Evolutionary conservation across 345 rosid genomes (phyloP).

Genomic region (Toxicodendron radicans): DNA sequence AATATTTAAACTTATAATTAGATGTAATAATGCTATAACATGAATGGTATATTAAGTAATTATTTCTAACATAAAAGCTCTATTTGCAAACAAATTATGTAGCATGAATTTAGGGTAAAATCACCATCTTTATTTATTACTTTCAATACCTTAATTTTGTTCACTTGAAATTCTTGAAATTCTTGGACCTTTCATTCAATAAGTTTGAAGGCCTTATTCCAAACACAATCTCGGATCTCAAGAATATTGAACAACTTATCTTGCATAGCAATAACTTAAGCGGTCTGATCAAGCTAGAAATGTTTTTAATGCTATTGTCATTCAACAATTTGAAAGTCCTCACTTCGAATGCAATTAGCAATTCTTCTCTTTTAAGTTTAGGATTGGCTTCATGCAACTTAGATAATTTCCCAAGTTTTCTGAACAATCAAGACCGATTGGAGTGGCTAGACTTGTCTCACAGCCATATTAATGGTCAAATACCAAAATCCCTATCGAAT

Average conservation of each 20-base stretch:
- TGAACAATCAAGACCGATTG: not conserved
- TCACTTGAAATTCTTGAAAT: too few relatives aligned
- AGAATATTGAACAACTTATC: not conserved
- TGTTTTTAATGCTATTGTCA: not conserved
- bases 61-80: too few relatives aligned
- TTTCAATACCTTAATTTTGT: too few relatives aligned
- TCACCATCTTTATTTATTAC: too few relatives aligned
- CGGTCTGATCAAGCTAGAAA: not conserved
- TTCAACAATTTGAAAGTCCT: too few relatives aligned
- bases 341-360: not conserved
- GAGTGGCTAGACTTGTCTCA: not conserved
- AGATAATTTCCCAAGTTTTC: conserved; percentile 2
- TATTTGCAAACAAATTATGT: too few relatives aligned
- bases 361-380: not conserved
- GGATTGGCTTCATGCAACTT: conserved; percentile 13
- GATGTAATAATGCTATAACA: too few relatives aligned
- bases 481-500: conserved; percentile 7
- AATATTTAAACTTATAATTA: too few relatives aligned
- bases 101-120: too few relatives aligned
- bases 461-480: conserved; percentile 11
- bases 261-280: not conserved
- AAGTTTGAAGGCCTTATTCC: not conserved
- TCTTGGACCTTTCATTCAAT: not conserved
- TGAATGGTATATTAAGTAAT: too few relatives aligned
- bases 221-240: not conserved